Percentiles rank a stretch among this genome's conserved stretches.
Conservation (phyloP, 306 rosid species). For the Lupinus albus region DNA sequence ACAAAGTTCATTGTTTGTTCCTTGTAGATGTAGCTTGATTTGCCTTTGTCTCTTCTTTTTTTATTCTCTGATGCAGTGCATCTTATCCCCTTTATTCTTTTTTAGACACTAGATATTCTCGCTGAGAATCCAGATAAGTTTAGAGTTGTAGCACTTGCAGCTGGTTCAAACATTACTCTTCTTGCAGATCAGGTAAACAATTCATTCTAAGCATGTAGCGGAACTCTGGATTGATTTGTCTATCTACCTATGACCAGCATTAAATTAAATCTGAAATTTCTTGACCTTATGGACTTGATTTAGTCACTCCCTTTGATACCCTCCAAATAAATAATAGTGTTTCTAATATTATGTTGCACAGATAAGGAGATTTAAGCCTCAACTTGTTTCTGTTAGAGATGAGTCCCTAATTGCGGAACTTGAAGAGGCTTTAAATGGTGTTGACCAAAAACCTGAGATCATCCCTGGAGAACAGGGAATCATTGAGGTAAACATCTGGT, state of each 20-base stretch:
- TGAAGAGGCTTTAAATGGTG: slow-evolving; percentile 79
- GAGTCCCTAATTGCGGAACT: slow-evolving; percentile 85
- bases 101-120: slow-evolving; percentile 95
- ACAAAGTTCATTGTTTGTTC: slow-evolving; percentile 17
- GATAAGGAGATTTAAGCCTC: slow-evolving; percentile 91
- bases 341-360: slow-evolving; percentile 43
- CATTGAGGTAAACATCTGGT: slow-evolving; percentile 67
- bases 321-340: slow-evolving; percentile 5
- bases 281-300: slow-evolving; percentile 4
- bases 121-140: slow-evolving; percentile 95
- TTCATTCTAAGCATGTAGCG: slow-evolving; percentile 11
- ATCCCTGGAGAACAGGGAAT: slow-evolving; percentile 97
- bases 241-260: neutral
- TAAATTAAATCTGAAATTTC: slow-evolving; percentile 11
- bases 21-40: slow-evolving; percentile 24
- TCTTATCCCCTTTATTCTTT: slow-evolving; percentile 43
- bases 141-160: slow-evolving; percentile 89
- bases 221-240: slow-evolving; percentile 33
- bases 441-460: slow-evolving; percentile 87
- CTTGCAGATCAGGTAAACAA: slow-evolving; percentile 89
- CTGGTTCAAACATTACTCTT: slow-evolving; percentile 94
- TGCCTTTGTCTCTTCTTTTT: slow-evolving; percentile 1
- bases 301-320: slow-evolving; percentile 21
- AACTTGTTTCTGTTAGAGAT: slow-evolving; percentile 84
- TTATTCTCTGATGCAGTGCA: slow-evolving; percentile 1